Evolutionary conservation across 805 yeast genomes (phyloP), one percentile per base, ranked within the genome.

Genomic region (Ogataea allantospora): DNA sequence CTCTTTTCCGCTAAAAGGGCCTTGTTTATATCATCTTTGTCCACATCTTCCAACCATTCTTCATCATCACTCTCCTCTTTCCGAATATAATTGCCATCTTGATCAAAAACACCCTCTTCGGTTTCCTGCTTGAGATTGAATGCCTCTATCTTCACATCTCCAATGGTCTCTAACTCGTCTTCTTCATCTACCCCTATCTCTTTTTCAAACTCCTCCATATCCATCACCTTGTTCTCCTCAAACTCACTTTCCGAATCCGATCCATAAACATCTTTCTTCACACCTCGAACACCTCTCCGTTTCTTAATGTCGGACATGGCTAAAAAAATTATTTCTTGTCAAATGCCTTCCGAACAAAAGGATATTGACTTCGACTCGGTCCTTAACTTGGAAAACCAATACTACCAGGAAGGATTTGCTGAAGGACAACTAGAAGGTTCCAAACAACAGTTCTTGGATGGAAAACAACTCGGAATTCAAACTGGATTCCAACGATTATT

Each of bases 381-480:
- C 6, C 59, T 85, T 26, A 70, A 77, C 47, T 54, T 83, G 18
- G 95, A 86, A 52, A 68, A 75, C 26, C 66, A 73, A 53, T 77
- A 62, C 58, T 88, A 86, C 54, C 58, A 72, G 5, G 77, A 77
- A 43, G 96, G 97, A 1, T 83, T 62, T 54, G 51, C 62, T 33
- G 93, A 86, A 44, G 98, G 96, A 1, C 72, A 72, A 26, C 60
- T 64, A 4, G 82, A 75, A 34, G 83, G 88, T 0, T 63, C 77
- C 1, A 59, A 57, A 32, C 73, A 78, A 28, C 88, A 88, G 32
- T 68, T 62, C 35, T 47, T 68, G 2, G 96, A 88, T 55, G 97
- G 96, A 1, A 83, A 81, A 53, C 88, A 86, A 53, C 80, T 78
- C 48, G 98, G 98, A 0, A 70, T 79, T 28, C 93, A 83, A 54